Conservation (phyloP, 1,284 basidiomycete species). For the Rhodotorula sp. region DNA sequence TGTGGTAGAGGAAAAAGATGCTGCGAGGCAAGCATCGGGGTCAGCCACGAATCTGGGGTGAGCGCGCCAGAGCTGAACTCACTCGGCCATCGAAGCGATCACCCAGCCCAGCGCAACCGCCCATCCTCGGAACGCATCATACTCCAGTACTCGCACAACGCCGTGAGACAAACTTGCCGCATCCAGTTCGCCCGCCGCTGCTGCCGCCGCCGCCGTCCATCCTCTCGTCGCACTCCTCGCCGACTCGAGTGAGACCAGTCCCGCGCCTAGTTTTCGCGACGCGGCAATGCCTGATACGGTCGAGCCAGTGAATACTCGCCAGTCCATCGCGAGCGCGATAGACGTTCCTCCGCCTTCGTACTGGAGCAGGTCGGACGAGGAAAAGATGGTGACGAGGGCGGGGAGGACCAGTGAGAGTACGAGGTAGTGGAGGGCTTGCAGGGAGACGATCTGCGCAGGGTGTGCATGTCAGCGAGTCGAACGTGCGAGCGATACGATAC, state of each 20-base stretch:
- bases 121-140: constrained; percentile 70
- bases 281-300: constrained; percentile 57
- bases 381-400: constrained; percentile 70
- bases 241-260: constrained; percentile 39
- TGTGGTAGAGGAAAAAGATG: constrained; percentile 78
- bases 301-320: constrained; percentile 88
- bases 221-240: background rate
- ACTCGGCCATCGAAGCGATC: constrained; percentile 75
- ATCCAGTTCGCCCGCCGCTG: background rate
- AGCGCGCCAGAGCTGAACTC: constrained; percentile 47
- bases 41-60: background rate
- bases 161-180: constrained; percentile 13
- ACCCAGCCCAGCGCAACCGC: constrained; percentile 81
- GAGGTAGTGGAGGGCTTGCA: constrained; percentile 91
- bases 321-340: constrained; percentile 94
- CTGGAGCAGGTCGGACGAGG: constrained; percentile 67
- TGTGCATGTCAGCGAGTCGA: background rate
- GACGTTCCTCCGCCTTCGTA: constrained; percentile 83
- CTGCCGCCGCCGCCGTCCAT: constrained; percentile 9
- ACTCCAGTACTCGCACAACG: constrained; percentile 24
- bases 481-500: constrained; percentile 32
- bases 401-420: constrained; percentile 80
- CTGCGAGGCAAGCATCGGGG: constrained; percentile 54
- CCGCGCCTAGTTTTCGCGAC: constrained; percentile 55
- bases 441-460: constrained; percentile 70